These are phyloP conservation scores for Puccinia horiana DNA, from an alignment of 1,284 basidiomycete species.

Conservation along the genomic window DNA sequence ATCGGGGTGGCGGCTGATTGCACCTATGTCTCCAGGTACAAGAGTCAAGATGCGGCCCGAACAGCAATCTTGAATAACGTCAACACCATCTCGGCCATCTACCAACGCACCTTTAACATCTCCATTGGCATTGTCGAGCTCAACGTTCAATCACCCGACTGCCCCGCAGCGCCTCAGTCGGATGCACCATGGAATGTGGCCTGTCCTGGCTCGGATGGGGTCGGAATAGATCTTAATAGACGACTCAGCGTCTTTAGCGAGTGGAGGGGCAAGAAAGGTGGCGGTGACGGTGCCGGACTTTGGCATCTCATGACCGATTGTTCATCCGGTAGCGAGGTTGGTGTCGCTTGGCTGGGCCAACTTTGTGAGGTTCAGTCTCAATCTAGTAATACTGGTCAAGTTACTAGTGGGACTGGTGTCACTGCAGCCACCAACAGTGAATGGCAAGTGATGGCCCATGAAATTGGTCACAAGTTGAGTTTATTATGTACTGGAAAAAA, in stretches of 20 bases:
- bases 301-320: conserved; percentile 91
- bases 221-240: conserved; percentile 63
- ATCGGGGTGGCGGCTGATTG: conserved; percentile 89
- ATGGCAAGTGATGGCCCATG: conserved; percentile 81
- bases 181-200: conserved; percentile 62
- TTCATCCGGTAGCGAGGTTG: conserved; percentile 70
- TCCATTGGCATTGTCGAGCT: conserved; percentile 80
- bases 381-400: conserved; percentile 51
- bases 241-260: conserved; percentile 77
- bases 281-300: conserved; percentile 65
- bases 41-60: conserved; percentile 68
- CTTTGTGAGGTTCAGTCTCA: conserved; percentile 60
- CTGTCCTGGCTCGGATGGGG: conserved; percentile 61
- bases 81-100: conserved; percentile 74
- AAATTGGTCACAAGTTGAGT: conserved; percentile 66
- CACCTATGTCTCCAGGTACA: conserved; percentile 70
- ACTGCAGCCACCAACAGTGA: conserved; percentile 67
- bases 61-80: conserved; percentile 73
- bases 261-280: conserved; percentile 75
- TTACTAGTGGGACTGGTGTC: conserved; percentile 70
- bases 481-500: background rate
- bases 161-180: conserved; percentile 63
- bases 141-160: conserved; percentile 66
- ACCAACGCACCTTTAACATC: conserved; percentile 76
- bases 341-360: conserved; percentile 84